A percentile compares a stretch with the other conserved stretches of the same genome.
Conservation (phyloP, 345 rosid genomes). For the Boechera stricta region DNA sequence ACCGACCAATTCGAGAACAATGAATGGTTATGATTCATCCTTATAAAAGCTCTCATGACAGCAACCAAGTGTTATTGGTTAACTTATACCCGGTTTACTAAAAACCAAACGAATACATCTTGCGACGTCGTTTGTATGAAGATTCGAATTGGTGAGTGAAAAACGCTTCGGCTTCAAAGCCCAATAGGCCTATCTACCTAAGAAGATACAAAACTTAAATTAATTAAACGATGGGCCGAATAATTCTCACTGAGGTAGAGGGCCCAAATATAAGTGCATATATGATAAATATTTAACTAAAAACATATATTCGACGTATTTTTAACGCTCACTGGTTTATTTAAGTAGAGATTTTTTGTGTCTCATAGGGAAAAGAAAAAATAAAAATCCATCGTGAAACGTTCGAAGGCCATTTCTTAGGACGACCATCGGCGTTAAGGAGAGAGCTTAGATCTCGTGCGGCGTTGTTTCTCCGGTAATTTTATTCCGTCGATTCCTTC, state of each 20-base stretch:
- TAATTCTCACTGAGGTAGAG: background rate
- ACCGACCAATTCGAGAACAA: conserved; percentile 34
- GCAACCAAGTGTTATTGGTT: background rate
- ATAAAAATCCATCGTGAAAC: conserved; percentile 25
- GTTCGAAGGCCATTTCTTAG: conserved; percentile 15
- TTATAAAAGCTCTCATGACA: background rate
- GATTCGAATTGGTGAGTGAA: background rate
- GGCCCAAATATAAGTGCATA: background rate
- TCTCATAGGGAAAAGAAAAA: background rate
- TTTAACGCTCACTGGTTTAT: conserved; percentile 42
- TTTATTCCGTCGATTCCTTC: conserved; percentile 9
- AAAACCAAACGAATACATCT: conserved; percentile 46
- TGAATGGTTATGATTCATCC: conserved; percentile 23
- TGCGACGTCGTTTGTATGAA: conserved; percentile 17
- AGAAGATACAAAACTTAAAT: background rate
- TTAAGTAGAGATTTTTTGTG: conserved; percentile 13
- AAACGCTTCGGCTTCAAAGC: background rate
- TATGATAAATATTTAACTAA: background rate
- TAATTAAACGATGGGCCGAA: conserved; percentile 16
- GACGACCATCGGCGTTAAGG: conserved; percentile 36
- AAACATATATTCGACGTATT: conserved; percentile 43
- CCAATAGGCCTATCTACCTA: conserved; percentile 10
- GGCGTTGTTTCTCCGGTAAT: conserved; percentile 35
- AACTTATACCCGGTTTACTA: conserved; percentile 18
- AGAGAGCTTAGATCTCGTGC: conserved; percentile 39